Conservation (phyloP, 331 rosid species). For the Acacia concinna region DNA sequence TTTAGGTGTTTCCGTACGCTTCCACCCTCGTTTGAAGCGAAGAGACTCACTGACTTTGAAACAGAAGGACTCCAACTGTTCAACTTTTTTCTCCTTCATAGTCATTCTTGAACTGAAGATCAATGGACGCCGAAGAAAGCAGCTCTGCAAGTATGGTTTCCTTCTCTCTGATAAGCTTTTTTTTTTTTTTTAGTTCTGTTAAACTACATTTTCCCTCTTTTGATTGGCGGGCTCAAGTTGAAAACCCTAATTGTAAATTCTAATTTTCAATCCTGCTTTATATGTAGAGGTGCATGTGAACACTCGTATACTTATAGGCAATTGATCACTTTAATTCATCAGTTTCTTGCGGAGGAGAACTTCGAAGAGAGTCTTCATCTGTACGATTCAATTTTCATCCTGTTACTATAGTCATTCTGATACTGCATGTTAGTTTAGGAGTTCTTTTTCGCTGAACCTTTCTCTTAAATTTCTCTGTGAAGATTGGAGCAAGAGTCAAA, state of each 20-base stretch:
- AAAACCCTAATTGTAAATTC: slow-evolving; percentile 16
- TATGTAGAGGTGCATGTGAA: neutral
- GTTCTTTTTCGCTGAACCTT: neutral
- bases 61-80: neutral
- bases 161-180: neutral
- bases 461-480: slow-evolving; percentile 1
- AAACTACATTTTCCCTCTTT: neutral
- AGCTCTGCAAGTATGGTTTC: neutral
- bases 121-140: neutral
- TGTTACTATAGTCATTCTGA: neutral
- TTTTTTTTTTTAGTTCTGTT: neutral
- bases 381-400: slow-evolving; percentile 17
- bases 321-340: slow-evolving; percentile 17
- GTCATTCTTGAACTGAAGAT: neutral
- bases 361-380: slow-evolving; percentile 30
- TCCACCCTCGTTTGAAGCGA: neutral
- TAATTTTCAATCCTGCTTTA: neutral
- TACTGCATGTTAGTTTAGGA: slow-evolving; percentile 1
- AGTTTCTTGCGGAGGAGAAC: slow-evolving; percentile 28
- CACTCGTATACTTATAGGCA: neutral
- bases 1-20: neutral
- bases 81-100: neutral
- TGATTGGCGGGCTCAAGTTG: neutral
- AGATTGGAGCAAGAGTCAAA: slow-evolving; percentile 31
- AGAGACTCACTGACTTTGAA: neutral